Evolutionary conservation across 2,329 filamentous ascomycete genomes (phyloP).

Genomic region (Didymella pinodella): DNA sequence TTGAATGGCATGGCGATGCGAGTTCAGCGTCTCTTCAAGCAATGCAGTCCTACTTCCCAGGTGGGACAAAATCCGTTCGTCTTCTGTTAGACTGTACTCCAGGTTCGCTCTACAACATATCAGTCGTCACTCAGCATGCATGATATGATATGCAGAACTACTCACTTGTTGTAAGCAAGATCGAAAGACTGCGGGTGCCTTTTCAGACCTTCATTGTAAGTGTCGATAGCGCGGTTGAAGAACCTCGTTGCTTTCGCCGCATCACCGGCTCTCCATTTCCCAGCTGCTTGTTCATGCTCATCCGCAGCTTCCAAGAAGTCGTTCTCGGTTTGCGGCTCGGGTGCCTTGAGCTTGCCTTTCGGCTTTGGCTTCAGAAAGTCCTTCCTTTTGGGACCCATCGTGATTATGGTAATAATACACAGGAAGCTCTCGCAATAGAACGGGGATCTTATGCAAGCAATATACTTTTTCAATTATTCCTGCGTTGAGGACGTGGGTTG

Average conservation of each 20-base stretch:
- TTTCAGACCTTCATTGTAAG: conserved; percentile 69
- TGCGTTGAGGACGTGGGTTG: neutral
- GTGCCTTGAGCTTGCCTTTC: conserved; percentile 41
- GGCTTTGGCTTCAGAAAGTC: conserved; percentile 43
- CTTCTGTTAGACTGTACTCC: conserved; percentile 73
- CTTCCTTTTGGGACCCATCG: conserved; percentile 45
- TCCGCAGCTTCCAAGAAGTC: conserved; percentile 74
- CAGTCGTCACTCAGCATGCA: neutral
- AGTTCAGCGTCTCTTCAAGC: conserved; percentile 67
- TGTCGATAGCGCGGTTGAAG: conserved; percentile 70
- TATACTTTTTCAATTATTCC: neutral
- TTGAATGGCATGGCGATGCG: conserved; percentile 68
- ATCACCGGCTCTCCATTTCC: conserved; percentile 78
- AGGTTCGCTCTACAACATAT: conserved; percentile 64
- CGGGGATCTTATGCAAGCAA: neutral
- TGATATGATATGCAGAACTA: conserved; percentile 8
- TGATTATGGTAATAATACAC: neutral
- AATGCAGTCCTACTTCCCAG: conserved; percentile 65
- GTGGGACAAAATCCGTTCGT: conserved; percentile 67
- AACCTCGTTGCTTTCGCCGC: conserved; percentile 69
- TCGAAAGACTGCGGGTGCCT: conserved; percentile 71
- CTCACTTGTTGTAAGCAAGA: conserved; percentile 77
- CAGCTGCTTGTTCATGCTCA: conserved; percentile 73
- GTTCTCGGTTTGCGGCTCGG: conserved; percentile 68
- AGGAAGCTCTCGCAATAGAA: neutral